These are phyloP conservation scores for Sporothrix phasma DNA, from an alignment of 2,329 filamentous ascomycete genomes.

Conservation along the genomic window DNA sequence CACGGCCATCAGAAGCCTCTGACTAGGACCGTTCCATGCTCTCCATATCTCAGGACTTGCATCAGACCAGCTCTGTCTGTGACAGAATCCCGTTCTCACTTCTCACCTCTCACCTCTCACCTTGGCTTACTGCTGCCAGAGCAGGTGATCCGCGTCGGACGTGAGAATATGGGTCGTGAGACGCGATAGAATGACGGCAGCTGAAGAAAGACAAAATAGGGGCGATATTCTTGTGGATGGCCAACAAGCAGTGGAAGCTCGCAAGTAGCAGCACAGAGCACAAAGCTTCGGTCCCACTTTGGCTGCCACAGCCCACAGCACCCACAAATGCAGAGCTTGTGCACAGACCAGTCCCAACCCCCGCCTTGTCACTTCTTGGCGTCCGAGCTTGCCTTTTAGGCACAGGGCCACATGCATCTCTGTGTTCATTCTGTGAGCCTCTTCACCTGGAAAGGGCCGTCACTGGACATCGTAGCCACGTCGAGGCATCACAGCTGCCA, in stretches of 20 bases:
- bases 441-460: neutral
- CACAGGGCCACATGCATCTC: neutral
- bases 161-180: neutral
- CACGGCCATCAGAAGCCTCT: neutral
- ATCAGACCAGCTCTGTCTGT: too few relatives aligned
- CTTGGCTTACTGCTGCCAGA: neutral
- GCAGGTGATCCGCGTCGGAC: neutral
- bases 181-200: neutral
- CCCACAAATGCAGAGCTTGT: neutral
- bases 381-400: constrained; percentile 5
- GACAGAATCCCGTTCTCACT: too few relatives aligned
- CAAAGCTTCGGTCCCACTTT: neutral
- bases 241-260: neutral
- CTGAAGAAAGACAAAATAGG: neutral
- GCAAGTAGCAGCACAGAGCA: neutral
- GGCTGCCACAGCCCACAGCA: neutral
- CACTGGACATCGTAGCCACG: too few relatives aligned
- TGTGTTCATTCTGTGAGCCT: neutral
- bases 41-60: too few relatives aligned
- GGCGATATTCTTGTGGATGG: neutral
- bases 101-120: too few relatives aligned
- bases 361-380: constrained; percentile 7
- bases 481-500: neutral
- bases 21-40: too few relatives aligned
- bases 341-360: neutral